A percentile compares a stretch with the other conserved stretches of the same genome.
Evolutionary conservation across 2,329 filamentous ascomycete genomes (phyloP).

Genomic region (Ciborinia camelliae): DNA sequence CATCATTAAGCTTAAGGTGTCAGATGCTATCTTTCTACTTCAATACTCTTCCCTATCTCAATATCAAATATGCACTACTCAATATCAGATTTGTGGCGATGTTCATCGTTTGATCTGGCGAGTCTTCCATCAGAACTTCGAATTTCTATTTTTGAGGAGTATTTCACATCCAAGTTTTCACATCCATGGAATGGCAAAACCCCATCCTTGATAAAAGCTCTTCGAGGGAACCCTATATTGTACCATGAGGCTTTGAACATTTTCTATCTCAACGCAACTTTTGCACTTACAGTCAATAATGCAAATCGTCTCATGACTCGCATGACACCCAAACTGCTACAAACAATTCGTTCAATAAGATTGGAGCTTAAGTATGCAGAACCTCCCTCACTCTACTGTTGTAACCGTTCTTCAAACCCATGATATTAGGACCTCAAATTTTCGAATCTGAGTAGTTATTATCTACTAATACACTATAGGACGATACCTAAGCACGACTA

Average conservation of each 20-base stretch:
- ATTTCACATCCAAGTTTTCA: background rate
- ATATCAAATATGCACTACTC: background rate
- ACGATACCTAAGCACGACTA: too few relatives aligned
- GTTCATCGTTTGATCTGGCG: background rate
- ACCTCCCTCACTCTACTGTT: too few relatives aligned
- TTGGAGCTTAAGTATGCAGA: background rate
- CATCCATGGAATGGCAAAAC: background rate
- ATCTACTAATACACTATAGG: too few relatives aligned
- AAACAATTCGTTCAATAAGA: background rate
- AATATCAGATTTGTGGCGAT: background rate
- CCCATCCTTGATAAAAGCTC: background rate
- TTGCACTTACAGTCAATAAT: background rate
- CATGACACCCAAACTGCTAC: too few relatives aligned
- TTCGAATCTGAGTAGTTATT: too few relatives aligned
- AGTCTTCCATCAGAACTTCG: background rate
- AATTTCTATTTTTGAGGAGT: background rate
- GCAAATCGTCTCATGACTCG: background rate
- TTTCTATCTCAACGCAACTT: background rate
- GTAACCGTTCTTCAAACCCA: too few relatives aligned
- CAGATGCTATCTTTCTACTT: too few relatives aligned
- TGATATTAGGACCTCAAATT: too few relatives aligned
- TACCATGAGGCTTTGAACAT: background rate
- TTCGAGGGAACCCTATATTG: too few relatives aligned
- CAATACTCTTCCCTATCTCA: background rate
- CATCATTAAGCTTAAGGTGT: background rate